Evolutionary conservation across 768 basidiomycete genomes (phyloP).

Genomic region (Trametes punicea): DNA sequence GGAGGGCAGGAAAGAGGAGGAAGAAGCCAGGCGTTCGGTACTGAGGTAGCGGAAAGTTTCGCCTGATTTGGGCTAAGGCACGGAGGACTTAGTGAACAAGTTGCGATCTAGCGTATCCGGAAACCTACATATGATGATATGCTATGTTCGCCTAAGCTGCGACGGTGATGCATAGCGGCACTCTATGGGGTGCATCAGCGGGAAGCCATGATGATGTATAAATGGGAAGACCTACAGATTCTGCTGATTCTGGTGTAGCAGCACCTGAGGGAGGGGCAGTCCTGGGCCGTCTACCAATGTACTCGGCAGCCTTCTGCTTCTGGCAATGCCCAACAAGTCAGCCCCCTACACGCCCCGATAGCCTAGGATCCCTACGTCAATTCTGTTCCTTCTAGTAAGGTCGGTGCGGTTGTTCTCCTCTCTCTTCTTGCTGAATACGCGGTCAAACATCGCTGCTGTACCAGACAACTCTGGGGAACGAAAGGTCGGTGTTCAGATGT

Average conservation of each 20-base stretch:
- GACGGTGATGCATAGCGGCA: neutral
- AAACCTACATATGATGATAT: neutral
- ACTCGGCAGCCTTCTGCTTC: neutral
- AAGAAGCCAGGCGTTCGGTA: neutral
- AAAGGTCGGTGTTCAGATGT: neutral
- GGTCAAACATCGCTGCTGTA: conserved; percentile 11
- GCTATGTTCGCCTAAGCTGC: neutral
- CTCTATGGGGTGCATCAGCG: neutral
- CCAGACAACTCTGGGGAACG: neutral
- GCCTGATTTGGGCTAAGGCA: no score
- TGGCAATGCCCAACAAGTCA: neutral
- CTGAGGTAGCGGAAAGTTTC: neutral
- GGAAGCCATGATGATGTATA: neutral
- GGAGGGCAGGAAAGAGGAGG: no score
- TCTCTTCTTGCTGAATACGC: conserved; percentile 14
- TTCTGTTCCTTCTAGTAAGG: neutral
- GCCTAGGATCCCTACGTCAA: neutral
- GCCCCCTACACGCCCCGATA: neutral
- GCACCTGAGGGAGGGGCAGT: neutral
- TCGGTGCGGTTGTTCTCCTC: neutral
- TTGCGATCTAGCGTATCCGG: no score
- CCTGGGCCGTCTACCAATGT: neutral
- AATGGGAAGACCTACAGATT: neutral
- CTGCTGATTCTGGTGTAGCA: neutral
- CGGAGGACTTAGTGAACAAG: no score